These are phyloP conservation scores for Lolium rigidum DNA, from an alignment of 176 grass and related monocot genomes.

Conservation along the genomic window DNA sequence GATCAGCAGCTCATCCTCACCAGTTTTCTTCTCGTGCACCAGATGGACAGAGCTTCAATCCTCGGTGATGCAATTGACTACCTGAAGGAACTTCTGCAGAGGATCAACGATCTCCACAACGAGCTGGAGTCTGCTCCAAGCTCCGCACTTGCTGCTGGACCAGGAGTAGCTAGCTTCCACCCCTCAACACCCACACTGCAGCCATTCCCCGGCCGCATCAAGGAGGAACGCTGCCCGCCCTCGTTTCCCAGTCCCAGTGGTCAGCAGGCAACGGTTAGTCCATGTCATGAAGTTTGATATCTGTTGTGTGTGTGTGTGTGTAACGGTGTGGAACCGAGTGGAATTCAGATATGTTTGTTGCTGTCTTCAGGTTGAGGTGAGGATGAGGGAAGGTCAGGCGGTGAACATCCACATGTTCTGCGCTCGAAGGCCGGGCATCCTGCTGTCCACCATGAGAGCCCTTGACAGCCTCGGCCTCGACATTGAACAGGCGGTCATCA, in stretches of 20 bases:
- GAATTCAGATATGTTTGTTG: not conserved
- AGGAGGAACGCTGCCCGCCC: constrained; percentile 68
- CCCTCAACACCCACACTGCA: constrained; percentile 71
- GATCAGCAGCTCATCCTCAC: constrained; percentile 4
- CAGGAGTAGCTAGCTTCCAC: constrained; percentile 56
- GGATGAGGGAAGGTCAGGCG: constrained; percentile 62
- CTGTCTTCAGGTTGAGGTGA: constrained; percentile 72
- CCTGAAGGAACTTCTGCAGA: constrained; percentile 83
- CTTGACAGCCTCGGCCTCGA: constrained; percentile 74
- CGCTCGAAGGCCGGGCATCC: constrained; percentile 60
- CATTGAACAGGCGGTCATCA: constrained; percentile 75
- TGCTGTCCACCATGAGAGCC: constrained; percentile 69
- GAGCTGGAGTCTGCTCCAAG: constrained; percentile 73
- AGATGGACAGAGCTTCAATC: constrained; percentile 87
- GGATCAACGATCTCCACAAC: constrained; percentile 71
- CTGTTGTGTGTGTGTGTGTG: not conserved
- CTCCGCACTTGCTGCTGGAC: constrained; percentile 55
- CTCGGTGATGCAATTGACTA: constrained; percentile 87
- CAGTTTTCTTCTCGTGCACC: constrained; percentile 40
- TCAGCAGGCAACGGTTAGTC: constrained; percentile 70
- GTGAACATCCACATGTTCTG: constrained; percentile 97
- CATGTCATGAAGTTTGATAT: not conserved
- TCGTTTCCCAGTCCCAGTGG: constrained; percentile 60
- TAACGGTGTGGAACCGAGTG: not conserved
- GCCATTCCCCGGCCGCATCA: constrained; percentile 57